Base-by-base conservation (phyloP, 805 yeast species). In the Candida cerambycidarum region DNA sequence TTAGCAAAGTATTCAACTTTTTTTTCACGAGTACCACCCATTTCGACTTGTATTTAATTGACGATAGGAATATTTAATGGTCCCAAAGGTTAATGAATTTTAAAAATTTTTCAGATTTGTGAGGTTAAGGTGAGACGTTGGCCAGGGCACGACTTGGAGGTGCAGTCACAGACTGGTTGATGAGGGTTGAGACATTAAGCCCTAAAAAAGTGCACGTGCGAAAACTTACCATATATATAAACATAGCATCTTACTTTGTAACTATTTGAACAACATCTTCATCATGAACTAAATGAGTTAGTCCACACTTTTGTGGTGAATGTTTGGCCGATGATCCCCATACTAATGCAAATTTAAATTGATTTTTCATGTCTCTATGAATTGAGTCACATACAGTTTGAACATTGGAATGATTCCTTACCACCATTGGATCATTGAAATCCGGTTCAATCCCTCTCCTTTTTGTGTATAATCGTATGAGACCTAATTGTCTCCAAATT, bases 21-120 rank as follows among this genome's bases (percentile, higher is more conserved):
- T 83, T 90, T 92, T 70, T 89, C 98, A 80, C 96, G 92, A 79
- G 86, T 73, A 80, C 97, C 97, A 90, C 98, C 99, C 99, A 93
- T 93, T 86, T 89, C 98, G 90, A 88, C 88, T 84, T 75, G 23
- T 53, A 32, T 34, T 32, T 52, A 50, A 45, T 61, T 74, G 82
- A 73, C 82, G 89, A 77, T 82, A 86, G 96, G 96, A 75, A 84
- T 82, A 84, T 88, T 88, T 87, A 88, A 88, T 93, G 75, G 75
- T 59, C 66, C 72, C 63, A 61, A 57, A 55, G 50, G 42, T 28
- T 28, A 19, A 36, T 25, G 39, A 31, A 16, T 5, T 23, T 34
- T 38, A 19, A 38, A 38, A 38, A 31, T 13, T 35, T 41, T 35
- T 16, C 29, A 34, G 21, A 35, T 25, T 30, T 35, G 30, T 36